A percentile compares a stretch with the other conserved stretches of the same genome.
phyloP scores from a whole-genome alignment of 2,329 filamentous ascomycete genomes.

The Botrytis cinerea region DNA sequence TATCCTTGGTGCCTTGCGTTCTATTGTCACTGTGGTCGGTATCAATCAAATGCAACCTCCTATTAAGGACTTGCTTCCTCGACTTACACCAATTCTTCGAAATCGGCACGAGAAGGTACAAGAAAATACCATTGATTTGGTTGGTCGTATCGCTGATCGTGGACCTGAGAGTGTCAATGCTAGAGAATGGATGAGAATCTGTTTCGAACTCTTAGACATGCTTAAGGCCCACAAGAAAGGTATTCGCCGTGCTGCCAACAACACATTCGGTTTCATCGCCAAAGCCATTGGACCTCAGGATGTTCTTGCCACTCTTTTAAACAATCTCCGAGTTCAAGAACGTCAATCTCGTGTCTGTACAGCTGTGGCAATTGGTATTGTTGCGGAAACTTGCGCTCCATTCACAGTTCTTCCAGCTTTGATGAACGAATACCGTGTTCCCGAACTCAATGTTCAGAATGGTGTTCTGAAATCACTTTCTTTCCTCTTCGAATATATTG shows the following conservation, averaged over 20 bases:
- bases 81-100: conserved; percentile 94
- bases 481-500: conserved; percentile 98
- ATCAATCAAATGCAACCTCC: conserved; percentile 98
- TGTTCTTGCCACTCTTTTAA: conserved; percentile 90
- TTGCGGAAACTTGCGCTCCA: conserved; percentile 95
- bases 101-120: conserved; percentile 99
- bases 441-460: conserved; percentile 97
- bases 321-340: conserved; percentile 96
- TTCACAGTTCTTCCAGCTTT: conserved; percentile 98
- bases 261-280: conserved; percentile 99
- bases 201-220: conserved; percentile 98
- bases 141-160: conserved; percentile 95
- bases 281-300: conserved; percentile 98
- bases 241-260: conserved; percentile 96
- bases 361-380: conserved; percentile 96
- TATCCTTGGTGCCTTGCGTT: conserved; percentile 90
- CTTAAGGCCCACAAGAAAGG: conserved; percentile 99
- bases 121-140: conserved; percentile 97
- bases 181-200: conserved; percentile 99
- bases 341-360: conserved; percentile 98
- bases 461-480: conserved; percentile 95
- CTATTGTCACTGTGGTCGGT: conserved; percentile 96
- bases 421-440: conserved; percentile 99
- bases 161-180: conserved; percentile 96
- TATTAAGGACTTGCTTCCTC: conserved; percentile 92